Base-by-base conservation (phyloP, 164 flowering plant species). In the Vitis cinerea region DNA sequence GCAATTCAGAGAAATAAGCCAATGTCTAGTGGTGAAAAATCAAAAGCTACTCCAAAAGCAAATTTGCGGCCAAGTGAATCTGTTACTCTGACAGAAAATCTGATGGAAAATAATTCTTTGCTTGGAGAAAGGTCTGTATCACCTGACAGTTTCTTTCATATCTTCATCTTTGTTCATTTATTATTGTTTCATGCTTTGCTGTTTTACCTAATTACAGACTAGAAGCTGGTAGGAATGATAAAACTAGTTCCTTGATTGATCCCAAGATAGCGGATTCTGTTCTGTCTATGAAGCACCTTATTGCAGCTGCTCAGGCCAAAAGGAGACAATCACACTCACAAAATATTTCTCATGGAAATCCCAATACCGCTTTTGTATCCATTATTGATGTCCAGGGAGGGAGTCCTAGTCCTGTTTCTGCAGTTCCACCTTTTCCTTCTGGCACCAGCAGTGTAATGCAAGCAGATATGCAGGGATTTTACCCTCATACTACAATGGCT, bases 221-320 rank as follows among this genome's bases (percentile, higher is more conserved):
- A 56, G 87, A 85, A 59, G 71, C 57, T 73, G 61, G 10, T 50
- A 78, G 70, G 68, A 87, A 81, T 29, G 85, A 80, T 67, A 81
- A 73, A 75, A 50, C 74, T 49, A 70, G 66, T 75, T 78, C 78
- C 59, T 54, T 71, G 60, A 29, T 67, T 50, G 89, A 85, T 63
- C 69, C 82, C 63, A 86, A 75, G 72, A 68, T 69, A 61, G 63
- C 77, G 30, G 92, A 92, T 64, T 82, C 97, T 65, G 81, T 30
- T 54, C 74, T 71, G 70, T 86, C 99, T 52, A 90, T 94, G 90
- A 92, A 76, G 77, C 81, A 88, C 81, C 98, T 94, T 16, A 95
- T 95, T 81, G 98, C 98, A 51, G 97, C 86, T 74, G 99, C 99
- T 72, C 98, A 90, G 76, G 99, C 98, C 31, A 95, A 90, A 79